Base-by-base conservation (phyloP, 1,284 basidiomycete genomes). In the Ganoderma boninense region DNA sequence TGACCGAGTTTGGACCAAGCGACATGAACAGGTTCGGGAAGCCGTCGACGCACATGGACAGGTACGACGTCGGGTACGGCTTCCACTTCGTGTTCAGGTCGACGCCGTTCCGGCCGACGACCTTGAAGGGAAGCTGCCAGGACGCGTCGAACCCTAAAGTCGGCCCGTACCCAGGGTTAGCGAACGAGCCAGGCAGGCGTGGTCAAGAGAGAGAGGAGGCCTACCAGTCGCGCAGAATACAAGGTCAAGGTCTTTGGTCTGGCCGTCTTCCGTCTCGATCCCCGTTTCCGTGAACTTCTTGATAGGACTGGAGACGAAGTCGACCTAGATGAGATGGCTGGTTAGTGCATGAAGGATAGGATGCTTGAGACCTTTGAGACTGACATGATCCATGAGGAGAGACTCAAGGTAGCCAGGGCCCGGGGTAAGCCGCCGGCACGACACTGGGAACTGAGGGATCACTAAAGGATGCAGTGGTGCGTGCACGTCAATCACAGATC, bases 341-440 rank as follows among this genome's bases (percentile, higher is more conserved):
- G 3, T 44, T 56, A 52, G 64, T 54, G 23, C n/a, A 13, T 16
- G 46, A 26, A 26, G 14, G 38, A 67, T 23, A n/a, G 26, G 10
- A 62, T 18, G 18, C 57, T 49, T 0, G 35, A 23, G 13, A 38
- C 64, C 4, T 10, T 43, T n/a, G 20, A 13, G n/a, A 73, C 81
- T 59, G 65, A 89, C 89, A 74, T 91, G 90, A 65, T 88, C 86
- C 77, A 86, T 82, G 70, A 86, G 87, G 5, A 92, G 78, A 0
- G 90, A 87, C 74, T 91, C 89, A 29, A 92, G 82, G 76, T 90
- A 92, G 1, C 90, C 89, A 32, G 89, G 89, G 0, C 89, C 90
- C 2, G 90, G 89, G 0, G 90, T 92, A 57, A 91, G 78, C 54
- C 90, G 83, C 35, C 88, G 82, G 77, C 89, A 91, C 8, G 81